Conservation (phyloP, 441 rosid species). For the Pelargonium exstipulatum region DNA sequence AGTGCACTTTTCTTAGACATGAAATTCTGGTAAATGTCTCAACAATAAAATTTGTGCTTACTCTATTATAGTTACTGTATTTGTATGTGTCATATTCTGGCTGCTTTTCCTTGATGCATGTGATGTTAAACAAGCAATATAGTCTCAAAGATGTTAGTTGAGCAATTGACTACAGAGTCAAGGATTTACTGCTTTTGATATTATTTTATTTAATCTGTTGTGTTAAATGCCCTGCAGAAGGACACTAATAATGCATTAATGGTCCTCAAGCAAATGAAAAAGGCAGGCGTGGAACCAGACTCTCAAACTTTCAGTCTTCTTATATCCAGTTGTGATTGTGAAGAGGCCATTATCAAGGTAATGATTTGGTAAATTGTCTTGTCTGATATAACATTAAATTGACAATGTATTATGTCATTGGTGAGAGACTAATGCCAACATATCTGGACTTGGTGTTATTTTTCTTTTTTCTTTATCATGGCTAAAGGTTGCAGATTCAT, state of each 20-base stretch:
- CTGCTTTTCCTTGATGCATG: background rate
- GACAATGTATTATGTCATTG: background rate
- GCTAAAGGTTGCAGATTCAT: background rate
- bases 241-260: constrained; percentile 36
- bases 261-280: constrained; percentile 65
- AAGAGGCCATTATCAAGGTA: constrained; percentile 62
- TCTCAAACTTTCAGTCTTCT: constrained; percentile 57
- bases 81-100: too few species aligned
- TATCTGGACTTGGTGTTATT: background rate
- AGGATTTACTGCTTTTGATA: background rate
- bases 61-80: too few species aligned
- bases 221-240: constrained; percentile 47
- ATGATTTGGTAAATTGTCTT: constrained; percentile 10
- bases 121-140: background rate
- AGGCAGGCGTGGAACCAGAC: constrained; percentile 62
- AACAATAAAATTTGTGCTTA: too few species aligned
- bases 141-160: background rate
- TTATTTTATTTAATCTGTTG: constrained; percentile 6
- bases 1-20: too few species aligned
- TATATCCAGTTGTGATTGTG: constrained; percentile 47
- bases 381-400: background rate
- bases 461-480: background rate
- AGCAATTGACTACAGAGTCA: background rate
- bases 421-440: background rate
- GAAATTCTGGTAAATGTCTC: too few species aligned